Percentiles rank a stretch among this genome's conserved stretches.
phyloP scores from a whole-genome alignment of 1,139 yeast species.

The Taphrina deformans region DNA sequence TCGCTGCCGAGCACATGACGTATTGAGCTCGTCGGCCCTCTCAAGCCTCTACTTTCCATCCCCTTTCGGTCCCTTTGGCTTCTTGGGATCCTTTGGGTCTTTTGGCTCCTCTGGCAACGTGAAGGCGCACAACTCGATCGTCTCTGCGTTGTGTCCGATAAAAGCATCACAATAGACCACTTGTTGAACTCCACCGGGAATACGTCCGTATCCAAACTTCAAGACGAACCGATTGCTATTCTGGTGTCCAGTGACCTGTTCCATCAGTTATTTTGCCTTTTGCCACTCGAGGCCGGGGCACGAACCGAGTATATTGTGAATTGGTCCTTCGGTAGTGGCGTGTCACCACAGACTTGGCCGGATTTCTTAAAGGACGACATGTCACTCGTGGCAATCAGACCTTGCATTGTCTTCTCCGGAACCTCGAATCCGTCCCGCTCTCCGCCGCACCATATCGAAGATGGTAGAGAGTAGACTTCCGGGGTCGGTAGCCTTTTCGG shows the following conservation, averaged over 20 bases:
- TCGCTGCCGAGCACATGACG: too few species aligned
- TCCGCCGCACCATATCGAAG: not conserved
- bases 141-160: not conserved
- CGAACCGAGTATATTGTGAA: not conserved
- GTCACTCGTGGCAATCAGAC: not conserved
- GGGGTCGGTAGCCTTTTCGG: not conserved
- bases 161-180: not conserved
- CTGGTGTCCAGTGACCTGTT: not conserved
- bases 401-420: not conserved
- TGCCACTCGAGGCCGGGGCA: not conserved
- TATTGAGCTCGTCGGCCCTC: too few species aligned
- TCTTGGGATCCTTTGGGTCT: not conserved
- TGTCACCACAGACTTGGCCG: not conserved
- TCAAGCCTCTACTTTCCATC: too few species aligned
- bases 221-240: not conserved
- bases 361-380: not conserved
- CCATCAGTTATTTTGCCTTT: not conserved
- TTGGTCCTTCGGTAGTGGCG: not conserved
- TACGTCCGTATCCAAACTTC: not conserved
- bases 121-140: not conserved
- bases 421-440: not conserved
- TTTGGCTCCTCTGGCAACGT: not conserved
- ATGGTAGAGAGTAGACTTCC: not conserved
- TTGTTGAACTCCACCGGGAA: not conserved
- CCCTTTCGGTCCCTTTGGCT: too few species aligned